Percentiles rank a stretch among this genome's conserved stretches.
These are phyloP conservation scores for Populus simonii DNA, from an alignment of 345 rosid genomes.

Conservation along the genomic window DNA sequence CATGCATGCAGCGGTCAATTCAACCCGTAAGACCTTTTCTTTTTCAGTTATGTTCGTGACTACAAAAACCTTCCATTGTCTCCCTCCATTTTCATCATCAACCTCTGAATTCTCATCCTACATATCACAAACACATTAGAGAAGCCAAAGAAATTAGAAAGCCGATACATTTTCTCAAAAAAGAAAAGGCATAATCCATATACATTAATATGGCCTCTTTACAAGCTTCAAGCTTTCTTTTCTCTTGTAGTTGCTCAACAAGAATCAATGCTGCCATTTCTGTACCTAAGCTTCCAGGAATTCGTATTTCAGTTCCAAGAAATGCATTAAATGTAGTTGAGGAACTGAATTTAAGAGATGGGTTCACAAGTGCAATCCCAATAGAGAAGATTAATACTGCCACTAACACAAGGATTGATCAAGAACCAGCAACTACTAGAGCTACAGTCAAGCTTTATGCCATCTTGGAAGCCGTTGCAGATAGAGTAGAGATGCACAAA, in stretches of 20 bases:
- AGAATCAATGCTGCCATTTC: slow-evolving; percentile 40
- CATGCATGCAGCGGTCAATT: background rate
- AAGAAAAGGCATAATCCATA: background rate
- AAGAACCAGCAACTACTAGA: background rate
- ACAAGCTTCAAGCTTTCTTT: slow-evolving; percentile 33
- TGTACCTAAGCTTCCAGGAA: slow-evolving; percentile 41
- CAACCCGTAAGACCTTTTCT: background rate
- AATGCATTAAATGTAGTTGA: slow-evolving; percentile 1
- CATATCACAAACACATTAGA: background rate
- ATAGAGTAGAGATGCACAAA: slow-evolving; percentile 68
- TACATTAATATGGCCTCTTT: slow-evolving; percentile 39
- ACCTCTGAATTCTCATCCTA: background rate
- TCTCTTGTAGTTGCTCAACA: slow-evolving; percentile 9
- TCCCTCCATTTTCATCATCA: background rate
- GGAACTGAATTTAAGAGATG: slow-evolving; percentile 7
- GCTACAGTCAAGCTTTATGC: slow-evolving; percentile 38
- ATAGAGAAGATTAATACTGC: background rate
- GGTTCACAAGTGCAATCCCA: slow-evolving; percentile 9
- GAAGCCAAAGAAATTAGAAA: background rate
- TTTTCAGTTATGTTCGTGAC: background rate
- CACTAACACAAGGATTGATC: background rate
- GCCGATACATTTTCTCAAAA: too few relatives aligned
- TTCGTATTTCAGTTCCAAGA: slow-evolving; percentile 33
- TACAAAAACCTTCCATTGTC: background rate
- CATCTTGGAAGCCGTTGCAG: slow-evolving; percentile 52